Evolutionary conservation across 352 stramenopile genomes (phyloP).

Genomic region (Aphanomyces astaci): DNA sequence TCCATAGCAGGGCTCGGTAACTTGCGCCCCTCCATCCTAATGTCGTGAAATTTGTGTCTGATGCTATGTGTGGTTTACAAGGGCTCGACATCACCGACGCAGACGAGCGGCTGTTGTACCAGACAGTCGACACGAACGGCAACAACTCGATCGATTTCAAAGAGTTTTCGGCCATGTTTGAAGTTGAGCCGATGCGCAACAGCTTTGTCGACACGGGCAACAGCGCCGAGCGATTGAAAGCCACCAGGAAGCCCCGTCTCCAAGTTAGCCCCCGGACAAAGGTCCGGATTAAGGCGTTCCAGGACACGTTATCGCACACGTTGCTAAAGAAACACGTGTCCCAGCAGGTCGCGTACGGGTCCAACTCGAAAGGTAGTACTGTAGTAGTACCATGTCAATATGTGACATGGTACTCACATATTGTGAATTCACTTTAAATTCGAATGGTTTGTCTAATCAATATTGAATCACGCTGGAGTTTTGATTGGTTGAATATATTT

Average conservation of each 20-base stretch:
- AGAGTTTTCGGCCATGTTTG: constrained; percentile 72
- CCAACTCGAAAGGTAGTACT: constrained; percentile 10
- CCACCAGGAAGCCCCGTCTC: constrained; percentile 29
- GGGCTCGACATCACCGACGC: constrained; percentile 55
- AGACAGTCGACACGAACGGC: constrained; percentile 49
- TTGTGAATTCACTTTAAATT: too few species aligned
- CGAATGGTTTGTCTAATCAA: too few species aligned
- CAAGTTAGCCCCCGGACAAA: constrained; percentile 50
- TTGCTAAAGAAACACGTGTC: constrained; percentile 42
- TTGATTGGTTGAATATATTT: too few species aligned
- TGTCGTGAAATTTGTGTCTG: background rate
- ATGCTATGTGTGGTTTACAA: background rate
- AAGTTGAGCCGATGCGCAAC: constrained; percentile 25
- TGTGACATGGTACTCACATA: too few species aligned
- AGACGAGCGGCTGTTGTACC: constrained; percentile 44
- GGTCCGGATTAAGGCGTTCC: constrained; percentile 56
- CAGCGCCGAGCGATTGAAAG: constrained; percentile 12
- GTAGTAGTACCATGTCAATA: too few species aligned
- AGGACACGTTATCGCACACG: constrained; percentile 48
- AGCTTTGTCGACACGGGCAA: constrained; percentile 20
- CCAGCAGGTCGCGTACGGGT: constrained; percentile 21
- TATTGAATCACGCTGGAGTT: too few species aligned
- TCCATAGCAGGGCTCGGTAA: constrained; percentile 12
- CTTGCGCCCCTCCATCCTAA: background rate
- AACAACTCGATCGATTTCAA: constrained; percentile 66